Evolutionary conservation across 2,329 filamentous ascomycete genomes (phyloP).

Genomic region (Nigrograna mackinnonii): DNA sequence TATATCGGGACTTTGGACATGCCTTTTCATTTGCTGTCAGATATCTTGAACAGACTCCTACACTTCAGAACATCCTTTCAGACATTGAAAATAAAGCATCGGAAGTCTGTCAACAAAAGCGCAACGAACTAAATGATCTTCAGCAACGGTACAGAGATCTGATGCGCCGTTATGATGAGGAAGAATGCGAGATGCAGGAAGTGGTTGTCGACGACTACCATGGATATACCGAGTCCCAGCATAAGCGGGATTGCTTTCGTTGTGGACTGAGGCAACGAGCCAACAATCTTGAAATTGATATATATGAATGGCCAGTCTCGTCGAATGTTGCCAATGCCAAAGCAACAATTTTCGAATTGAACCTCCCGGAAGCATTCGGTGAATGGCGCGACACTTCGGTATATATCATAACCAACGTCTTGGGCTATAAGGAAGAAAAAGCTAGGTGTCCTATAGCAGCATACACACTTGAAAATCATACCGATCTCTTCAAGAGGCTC

Average conservation of each 20-base stretch:
- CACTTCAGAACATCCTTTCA: constrained; percentile 41
- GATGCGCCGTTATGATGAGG: constrained; percentile 11
- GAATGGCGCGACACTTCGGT: constrained; percentile 56
- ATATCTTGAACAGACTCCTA: constrained; percentile 51
- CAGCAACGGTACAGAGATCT: constrained; percentile 15
- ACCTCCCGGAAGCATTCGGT: constrained; percentile 44
- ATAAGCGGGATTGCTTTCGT: constrained; percentile 14
- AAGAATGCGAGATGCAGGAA: constrained; percentile 15
- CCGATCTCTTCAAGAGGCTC: background rate
- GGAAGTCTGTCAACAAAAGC: constrained; percentile 16
- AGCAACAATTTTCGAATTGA: constrained; percentile 58
- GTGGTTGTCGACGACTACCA: constrained; percentile 3
- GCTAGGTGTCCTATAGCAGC: background rate
- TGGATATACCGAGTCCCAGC: constrained; percentile 3
- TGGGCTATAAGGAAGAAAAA: constrained; percentile 27
- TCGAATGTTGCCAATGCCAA: constrained; percentile 32
- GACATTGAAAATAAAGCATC: constrained; percentile 47
- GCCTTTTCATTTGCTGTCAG: constrained; percentile 50
- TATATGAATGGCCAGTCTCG: constrained; percentile 63
- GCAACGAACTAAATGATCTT: constrained; percentile 18
- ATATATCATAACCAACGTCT: constrained; percentile 46
- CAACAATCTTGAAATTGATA: constrained; percentile 44
- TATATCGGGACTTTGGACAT: constrained; percentile 45
- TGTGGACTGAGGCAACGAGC: constrained; percentile 43
- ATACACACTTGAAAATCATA: constrained; percentile 13